Base-by-base conservation (phyloP, 1,284 basidiomycete genomes). In the Apiotrichum gamsii region DNA sequence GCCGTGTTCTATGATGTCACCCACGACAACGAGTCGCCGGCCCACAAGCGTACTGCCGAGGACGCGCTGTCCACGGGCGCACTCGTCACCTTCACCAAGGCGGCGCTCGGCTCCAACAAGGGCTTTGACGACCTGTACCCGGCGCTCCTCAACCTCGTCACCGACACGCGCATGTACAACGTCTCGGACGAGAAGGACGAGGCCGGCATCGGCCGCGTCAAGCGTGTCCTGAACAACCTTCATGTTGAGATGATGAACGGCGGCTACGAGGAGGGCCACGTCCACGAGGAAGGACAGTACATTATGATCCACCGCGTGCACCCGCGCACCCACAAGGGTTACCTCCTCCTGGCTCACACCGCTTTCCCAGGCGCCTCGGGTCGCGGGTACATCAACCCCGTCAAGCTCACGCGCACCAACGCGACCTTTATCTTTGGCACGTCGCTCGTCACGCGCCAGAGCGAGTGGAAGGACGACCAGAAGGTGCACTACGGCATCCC, bases 81-180 rank as follows among this genome's bases (percentile, higher is more conserved):
- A 9, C 77, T 96, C 14, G 84, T 87, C 15, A 82, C 90, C 0
- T 95, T 95, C 72, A 85, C 85, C 38, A 82, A 81, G 63, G 87
- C 82, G 15, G 91, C 87, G 5, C 80, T 87, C 39, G 91, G 90
- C 2, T 91, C 88, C 6, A 90, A 90, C 58, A 94, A 95, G 70
- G 91, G 91, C 28, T 94, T 93, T 62, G 91, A 96, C 64, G 91
- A 96, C 61, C 72, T 96, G n/a, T 95, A 95, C 66, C 90, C 91
- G 5, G 90, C 89, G 67, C 73, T 93, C 16, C 72, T 96, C 33
- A 81, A 94, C 67, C 76, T 96, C 29, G 93, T 96, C 14, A 76
- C 75, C 13, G 91, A 96, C 70, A 84, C 80, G 60, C 77, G 90
- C 52, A 70, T 74, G 59, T 96, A 96, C 64, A 84, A 87, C 57